Base-by-base conservation (phyloP, 306 rosid species). In the Malus asiatica region DNA sequence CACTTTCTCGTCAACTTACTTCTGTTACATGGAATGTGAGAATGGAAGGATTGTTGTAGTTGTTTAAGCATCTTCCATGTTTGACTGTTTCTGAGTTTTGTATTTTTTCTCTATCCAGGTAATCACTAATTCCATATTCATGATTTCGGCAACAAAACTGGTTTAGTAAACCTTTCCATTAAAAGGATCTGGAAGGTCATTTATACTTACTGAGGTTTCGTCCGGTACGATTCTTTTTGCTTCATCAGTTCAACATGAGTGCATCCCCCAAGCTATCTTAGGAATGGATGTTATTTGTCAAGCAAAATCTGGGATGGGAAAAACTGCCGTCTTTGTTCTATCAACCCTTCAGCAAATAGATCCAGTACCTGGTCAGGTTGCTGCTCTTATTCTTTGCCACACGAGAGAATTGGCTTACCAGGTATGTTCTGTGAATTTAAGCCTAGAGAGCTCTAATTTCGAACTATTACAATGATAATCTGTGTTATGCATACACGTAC, bases 261-360 rank as follows among this genome's bases (percentile, higher is more conserved):
- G 96, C 86, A 89, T 87, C 86, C 91, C 93, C 74, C 96, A 87
- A 85, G 96, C 91, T 70, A 90, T 90, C 66, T 77, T 88, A 76
- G 93, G 93, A 79, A 90, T 85, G 93, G 90, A 89, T 83, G 93
- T 88, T 74, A 75, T 89, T 73, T 91, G 91, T 83, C 91, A 87
- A 87, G 91, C 93, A 13, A 89, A 91, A 83, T 89, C 93, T 79
- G 91, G 91, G 68, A 87, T 86, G 93, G 96, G 93, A 25, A 91
- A 91, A 83, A 91, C 91, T 44, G 90, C 93, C 13, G 93, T 91
- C 70, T 89, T 89, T 87, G 91, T 89, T 64, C 85, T 86, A 68
- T 89, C 93, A 29, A 72, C 88, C 19, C 92, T 89, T 70, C 93
- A 89, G 83, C 91, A 89, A 81, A 89, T 90, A 76, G 93, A 90